Evolutionary conservation across 2,329 filamentous ascomycete species (phyloP), one percentile per base, ranked within the genome.

Genomic region (Hypoxylon sp.): DNA sequence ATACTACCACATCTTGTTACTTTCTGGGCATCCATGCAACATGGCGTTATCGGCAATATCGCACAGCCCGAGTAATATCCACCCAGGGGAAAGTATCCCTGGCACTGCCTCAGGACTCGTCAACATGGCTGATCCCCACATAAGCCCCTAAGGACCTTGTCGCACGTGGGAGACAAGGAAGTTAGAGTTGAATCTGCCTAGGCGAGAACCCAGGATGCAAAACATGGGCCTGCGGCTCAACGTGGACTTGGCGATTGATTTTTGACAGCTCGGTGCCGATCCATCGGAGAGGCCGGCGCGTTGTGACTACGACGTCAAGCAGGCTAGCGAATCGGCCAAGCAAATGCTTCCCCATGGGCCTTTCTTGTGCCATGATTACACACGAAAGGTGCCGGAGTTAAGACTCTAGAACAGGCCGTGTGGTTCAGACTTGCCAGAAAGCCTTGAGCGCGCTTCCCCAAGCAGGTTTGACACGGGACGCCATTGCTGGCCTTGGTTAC

Each of bases 101-200:
- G 14, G 24, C 61, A 54, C 48, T 42, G 32, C 53, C 30, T 40
- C 26, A 28, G 4, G 32, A 22, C 3, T 14, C 11, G 7, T 16
- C n/a, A 26, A 48, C n/a, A 22, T 14, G 28, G 12, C 26, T 22
- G n/a, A 18, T 26, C 44, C 40, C 42, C 57, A 14, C 40, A 32
- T 16, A 30, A 44, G 20, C n/a, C 44, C 32, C 22, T n/a, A 28
- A 30, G 11, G 26, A 64, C 61, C 55, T 32, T 58, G 58, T 50
- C 33, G 18, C 20, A 57, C 63, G 62, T 58, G 58, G 58, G 58
- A 57, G 49, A 28, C 33, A 46, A 18, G n/a, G 30, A 49, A 45
- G 40, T 16, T 49, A 33, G 32, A 32, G 20, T 20, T 36, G 18
- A 44, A 62, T 62, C 48, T 50, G 16, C 52, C 40, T 49, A 57